phyloP scores from a whole-genome alignment of 2,329 filamentous ascomycete genomes.

The Apiospora hydei region DNA sequence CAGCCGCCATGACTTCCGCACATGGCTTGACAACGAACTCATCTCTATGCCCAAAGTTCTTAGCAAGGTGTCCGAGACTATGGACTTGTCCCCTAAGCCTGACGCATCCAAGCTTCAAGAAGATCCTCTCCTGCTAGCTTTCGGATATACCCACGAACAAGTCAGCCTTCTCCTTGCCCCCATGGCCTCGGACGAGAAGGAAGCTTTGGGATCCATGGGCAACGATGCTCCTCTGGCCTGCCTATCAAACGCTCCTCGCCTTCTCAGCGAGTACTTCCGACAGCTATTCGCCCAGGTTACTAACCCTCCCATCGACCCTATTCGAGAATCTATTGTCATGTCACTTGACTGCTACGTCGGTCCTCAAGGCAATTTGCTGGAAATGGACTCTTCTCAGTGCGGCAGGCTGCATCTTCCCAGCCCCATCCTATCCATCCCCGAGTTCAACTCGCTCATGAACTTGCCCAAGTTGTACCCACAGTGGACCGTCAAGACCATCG shows the following conservation, averaged over 20 bases:
- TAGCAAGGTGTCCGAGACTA: constrained; percentile 62
- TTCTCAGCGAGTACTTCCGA: constrained; percentile 96
- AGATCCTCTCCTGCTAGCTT: constrained; percentile 83
- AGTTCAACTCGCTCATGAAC: constrained; percentile 87
- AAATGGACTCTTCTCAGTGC: constrained; percentile 92
- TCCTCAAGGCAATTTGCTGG: constrained; percentile 91
- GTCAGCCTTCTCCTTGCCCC: constrained; percentile 89
- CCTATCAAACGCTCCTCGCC: constrained; percentile 85
- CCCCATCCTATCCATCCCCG: constrained; percentile 85
- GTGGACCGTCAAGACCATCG: constrained; percentile 90
- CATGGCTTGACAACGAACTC: constrained; percentile 87
- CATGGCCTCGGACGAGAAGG: constrained; percentile 97
- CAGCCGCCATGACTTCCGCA: constrained; percentile 84
- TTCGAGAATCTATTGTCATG: constrained; percentile 98
- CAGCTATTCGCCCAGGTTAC: constrained; percentile 98
- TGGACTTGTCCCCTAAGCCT: constrained; percentile 72
- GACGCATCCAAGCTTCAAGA: constrained; percentile 78
- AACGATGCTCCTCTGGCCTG: constrained; percentile 95
- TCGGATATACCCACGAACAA: constrained; percentile 95
- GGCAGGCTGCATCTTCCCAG: constrained; percentile 85
- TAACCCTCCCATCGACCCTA: constrained; percentile 96
- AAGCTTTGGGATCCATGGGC: constrained; percentile 96
- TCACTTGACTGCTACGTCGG: constrained; percentile 96
- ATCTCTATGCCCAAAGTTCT: constrained; percentile 81
- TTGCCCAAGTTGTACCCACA: constrained; percentile 74